These are phyloP conservation scores for Talaromyces trachyspermus DNA, from an alignment of 495 filamentous ascomycete species.

Conservation along the genomic window DNA sequence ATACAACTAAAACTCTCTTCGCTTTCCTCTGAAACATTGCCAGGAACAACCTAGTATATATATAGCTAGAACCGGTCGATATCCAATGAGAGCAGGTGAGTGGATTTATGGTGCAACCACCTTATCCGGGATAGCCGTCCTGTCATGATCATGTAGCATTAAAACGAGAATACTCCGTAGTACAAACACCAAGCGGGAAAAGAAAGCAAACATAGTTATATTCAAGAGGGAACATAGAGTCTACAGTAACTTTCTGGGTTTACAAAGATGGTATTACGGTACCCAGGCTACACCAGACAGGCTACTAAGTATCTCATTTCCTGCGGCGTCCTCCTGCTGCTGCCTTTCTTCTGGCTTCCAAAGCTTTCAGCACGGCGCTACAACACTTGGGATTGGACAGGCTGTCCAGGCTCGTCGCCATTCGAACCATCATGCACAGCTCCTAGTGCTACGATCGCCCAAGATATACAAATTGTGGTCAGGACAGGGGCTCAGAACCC, in stretches of 20 bases:
- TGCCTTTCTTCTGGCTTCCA: neutral
- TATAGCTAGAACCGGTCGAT: too few species aligned
- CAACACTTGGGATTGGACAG: neutral
- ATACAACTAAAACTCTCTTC: too few species aligned
- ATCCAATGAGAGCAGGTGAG: too few species aligned
- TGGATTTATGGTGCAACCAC: too few species aligned
- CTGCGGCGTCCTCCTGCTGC: neutral
- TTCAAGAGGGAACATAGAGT: neutral
- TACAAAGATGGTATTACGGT: neutral
- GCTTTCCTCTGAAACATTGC: too few species aligned
- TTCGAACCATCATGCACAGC: slow-evolving; percentile 1
- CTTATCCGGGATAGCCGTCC: too few species aligned
- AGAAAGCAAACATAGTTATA: too few species aligned
- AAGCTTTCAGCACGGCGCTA: slow-evolving; percentile 1
- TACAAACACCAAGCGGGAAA: too few species aligned
- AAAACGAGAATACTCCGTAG: too few species aligned
- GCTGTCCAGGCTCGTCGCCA: neutral
- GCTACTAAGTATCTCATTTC: neutral
- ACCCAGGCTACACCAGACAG: slow-evolving; percentile 1
- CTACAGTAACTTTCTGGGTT: neutral
- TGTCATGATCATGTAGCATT: too few species aligned
- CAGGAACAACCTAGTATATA: too few species aligned
- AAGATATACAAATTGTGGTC: neutral
- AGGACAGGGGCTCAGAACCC: slow-evolving; percentile 1
- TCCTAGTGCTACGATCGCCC: neutral